phyloP scores from a whole-genome alignment of 305 asterid species.

The Fraxinus angustifolia region DNA sequence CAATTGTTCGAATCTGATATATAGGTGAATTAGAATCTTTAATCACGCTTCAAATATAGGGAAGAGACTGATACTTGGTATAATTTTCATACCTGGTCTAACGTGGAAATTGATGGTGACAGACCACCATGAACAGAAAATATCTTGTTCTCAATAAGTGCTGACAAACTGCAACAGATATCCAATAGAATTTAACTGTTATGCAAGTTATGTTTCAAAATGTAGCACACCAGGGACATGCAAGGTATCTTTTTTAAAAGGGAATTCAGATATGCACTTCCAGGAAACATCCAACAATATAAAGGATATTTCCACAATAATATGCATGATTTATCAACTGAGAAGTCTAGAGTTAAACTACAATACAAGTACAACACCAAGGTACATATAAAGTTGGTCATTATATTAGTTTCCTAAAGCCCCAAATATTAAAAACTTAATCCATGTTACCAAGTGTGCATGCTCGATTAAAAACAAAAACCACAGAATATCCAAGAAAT shows the following conservation, averaged over 20 bases:
- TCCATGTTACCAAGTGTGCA: background rate
- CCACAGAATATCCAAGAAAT: slow-evolving; percentile 17
- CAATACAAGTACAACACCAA: background rate
- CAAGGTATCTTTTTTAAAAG: background rate
- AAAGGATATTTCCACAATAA: background rate
- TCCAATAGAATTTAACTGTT: slow-evolving; percentile 6
- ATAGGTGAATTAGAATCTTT: slow-evolving; percentile 16
- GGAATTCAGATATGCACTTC: background rate
- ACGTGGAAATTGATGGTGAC: slow-evolving; percentile 57
- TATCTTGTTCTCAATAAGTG: slow-evolving; percentile 71
- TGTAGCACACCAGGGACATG: slow-evolving; percentile 3
- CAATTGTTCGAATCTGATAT: slow-evolving; percentile 77
- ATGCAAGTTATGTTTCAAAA: slow-evolving; percentile 15
- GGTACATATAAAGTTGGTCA: background rate
- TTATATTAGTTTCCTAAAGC: background rate
- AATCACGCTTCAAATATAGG: background rate
- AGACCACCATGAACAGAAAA: slow-evolving; percentile 59
- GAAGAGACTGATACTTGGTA: slow-evolving; percentile 10
- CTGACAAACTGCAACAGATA: slow-evolving; percentile 45
- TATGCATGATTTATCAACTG: background rate
- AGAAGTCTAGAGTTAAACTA: background rate
- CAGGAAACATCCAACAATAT: slow-evolving; percentile 4
- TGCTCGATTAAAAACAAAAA: slow-evolving; percentile 18
- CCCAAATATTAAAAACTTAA: slow-evolving; percentile 9
- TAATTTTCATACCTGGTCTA: slow-evolving; percentile 72